Conservation (phyloP, 495 filamentous ascomycete genomes). For the Tirmania nivea region DNA sequence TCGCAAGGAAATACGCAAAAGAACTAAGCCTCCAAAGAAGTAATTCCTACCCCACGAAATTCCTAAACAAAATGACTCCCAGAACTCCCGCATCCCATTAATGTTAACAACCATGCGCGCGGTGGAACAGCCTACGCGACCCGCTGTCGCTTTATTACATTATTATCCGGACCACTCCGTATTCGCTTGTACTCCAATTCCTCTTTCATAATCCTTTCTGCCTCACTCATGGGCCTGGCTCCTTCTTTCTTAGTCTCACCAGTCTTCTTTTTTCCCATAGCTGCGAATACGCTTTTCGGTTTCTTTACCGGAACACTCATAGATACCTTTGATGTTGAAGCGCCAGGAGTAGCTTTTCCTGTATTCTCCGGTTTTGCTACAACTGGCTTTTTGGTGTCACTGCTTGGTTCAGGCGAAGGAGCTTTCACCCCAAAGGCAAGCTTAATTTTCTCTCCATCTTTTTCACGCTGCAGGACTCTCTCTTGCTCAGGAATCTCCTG, state of each 20-base stretch:
- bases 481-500: constrained; percentile 32
- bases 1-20: background rate
- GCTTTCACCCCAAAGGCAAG: constrained; percentile 38
- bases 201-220: constrained; percentile 78
- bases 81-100: no score
- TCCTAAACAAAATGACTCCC: no score
- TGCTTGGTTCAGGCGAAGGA: background rate
- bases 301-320: constrained; percentile 37
- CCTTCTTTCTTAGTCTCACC: constrained; percentile 40
- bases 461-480: constrained; percentile 20
- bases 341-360: background rate
- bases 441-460: constrained; percentile 67
- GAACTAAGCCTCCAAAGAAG: no score
- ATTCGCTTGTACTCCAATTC: constrained; percentile 52
- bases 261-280: constrained; percentile 20
- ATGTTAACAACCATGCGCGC: no score
- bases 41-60: no score
- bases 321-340: constrained; percentile 25
- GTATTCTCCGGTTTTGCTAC: constrained; percentile 6
- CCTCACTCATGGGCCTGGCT: constrained; percentile 59
- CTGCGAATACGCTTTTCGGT: constrained; percentile 69
- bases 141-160: constrained; percentile 8
- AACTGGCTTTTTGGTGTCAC: constrained; percentile 14
- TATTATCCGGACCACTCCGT: constrained; percentile 20
- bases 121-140: background rate